Conservation (phyloP, 108 stramenopile species). For the Discostella stelligeroides region DNA sequence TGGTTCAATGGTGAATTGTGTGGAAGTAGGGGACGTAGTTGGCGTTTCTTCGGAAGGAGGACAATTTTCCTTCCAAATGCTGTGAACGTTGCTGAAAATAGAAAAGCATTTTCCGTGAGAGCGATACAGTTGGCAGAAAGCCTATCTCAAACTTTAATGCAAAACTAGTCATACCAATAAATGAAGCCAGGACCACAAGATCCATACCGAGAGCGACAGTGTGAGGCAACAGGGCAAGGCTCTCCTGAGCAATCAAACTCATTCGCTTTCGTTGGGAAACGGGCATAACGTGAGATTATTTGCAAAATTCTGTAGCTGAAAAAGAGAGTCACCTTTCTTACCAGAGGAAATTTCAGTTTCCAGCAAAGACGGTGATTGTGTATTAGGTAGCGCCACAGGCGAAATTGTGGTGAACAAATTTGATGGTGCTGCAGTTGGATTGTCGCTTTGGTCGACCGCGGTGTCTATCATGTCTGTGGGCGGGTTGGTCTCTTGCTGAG, state of each 20-base stretch:
- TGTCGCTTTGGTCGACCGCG: background rate
- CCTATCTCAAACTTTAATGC: too few species aligned
- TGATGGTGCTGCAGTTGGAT: too few species aligned
- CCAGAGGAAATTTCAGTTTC: too few species aligned
- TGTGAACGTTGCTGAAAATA: background rate
- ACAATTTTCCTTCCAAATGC: slow-evolving; percentile 8
- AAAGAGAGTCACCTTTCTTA: background rate
- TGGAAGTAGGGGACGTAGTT: slow-evolving; percentile 2
- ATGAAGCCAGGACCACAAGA: slow-evolving; percentile 42
- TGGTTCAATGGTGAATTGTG: background rate
- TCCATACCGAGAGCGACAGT: slow-evolving; percentile 37
- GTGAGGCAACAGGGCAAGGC: slow-evolving; percentile 28
- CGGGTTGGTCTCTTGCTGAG: background rate
- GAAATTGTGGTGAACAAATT: too few species aligned
- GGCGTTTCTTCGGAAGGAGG: slow-evolving; percentile 1
- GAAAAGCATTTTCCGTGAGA: background rate
- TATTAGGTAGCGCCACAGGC: too few species aligned
- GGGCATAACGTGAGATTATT: background rate
- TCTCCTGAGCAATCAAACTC: slow-evolving; percentile 31
- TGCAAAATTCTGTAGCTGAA: background rate
- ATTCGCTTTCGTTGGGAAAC: background rate
- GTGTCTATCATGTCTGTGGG: background rate
- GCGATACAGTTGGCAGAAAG: background rate
- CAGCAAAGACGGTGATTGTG: too few species aligned
- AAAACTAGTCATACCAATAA: slow-evolving; percentile 22